Evolutionary conservation across 495 filamentous ascomycete species (phyloP), one percentile per base, ranked within the genome.

Genomic region (Neurospora pannonica): DNA sequence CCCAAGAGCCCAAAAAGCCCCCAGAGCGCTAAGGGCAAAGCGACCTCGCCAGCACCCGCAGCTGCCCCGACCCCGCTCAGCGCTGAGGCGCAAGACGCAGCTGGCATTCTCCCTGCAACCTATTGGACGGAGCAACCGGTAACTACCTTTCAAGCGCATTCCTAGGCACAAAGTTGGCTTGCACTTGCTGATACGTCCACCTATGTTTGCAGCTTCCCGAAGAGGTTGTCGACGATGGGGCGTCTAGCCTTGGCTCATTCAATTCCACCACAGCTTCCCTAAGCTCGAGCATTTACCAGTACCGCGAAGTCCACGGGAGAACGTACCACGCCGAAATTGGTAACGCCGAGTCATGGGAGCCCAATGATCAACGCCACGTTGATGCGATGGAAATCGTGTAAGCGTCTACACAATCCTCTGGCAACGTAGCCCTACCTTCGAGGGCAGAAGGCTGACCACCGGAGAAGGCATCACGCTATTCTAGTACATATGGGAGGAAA

Each of bases 311-410:
- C 11, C 71, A 72, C 19, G 71, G 71, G 15, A 62, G 71, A 37
- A 72, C 71, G 3, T 75, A 40, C 17, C 40, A 38, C 74, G 85
- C 76, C 69, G 79, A 81, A 17, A 74, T 75, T 71, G 40, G 77
- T 72, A 34, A 77, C 79, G 82, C 81, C 38, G 74, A 80, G 24
- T 77, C 76, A 43, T 75, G 86, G 77, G 75, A 75, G 13, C 78
- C 82, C 9, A 83, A 84, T 38, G 83, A 85, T 71, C 74, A 83
- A 24, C 71, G 75, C 69, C 81, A 84, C 60, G 39, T 79, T 8
- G 77, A 77, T 28, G 73, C 73, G 36, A 75, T 77, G 48, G 81
- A 83, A n/a, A 74, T 81, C 9, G n/a, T 71, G 76, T 77, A 70
- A 80, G 82, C 6, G 8, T 62, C 24, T 34, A 15, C 15, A 34